phyloP scores from a whole-genome alignment of 116 monocot species.

The Dioscorea cayenensis region DNA sequence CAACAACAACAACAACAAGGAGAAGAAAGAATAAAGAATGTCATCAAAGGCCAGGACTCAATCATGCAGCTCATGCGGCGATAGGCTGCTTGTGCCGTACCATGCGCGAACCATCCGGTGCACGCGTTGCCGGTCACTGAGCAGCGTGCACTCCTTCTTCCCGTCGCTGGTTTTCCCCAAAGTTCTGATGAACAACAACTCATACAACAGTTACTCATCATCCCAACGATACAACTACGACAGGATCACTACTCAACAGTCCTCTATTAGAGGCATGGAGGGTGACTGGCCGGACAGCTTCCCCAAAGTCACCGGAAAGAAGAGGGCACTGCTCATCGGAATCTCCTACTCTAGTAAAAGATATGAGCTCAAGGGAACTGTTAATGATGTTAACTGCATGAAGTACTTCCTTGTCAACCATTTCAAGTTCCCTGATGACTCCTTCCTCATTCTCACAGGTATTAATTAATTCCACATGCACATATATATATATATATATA shows the following conservation, averaged over 20 bases:
- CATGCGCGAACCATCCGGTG: slow-evolving; percentile 13
- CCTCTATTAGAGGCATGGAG: too few relatives aligned
- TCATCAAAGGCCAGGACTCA: not conserved
- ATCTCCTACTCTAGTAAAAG: slow-evolving; percentile 37
- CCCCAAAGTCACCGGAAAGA: slow-evolving; percentile 45
- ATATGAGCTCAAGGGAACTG: slow-evolving; percentile 77
- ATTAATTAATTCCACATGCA: not conserved
- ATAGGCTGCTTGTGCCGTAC: not conserved
- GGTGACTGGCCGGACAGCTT: slow-evolving; percentile 21
- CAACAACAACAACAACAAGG: too few relatives aligned
- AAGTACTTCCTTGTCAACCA: slow-evolving; percentile 35
- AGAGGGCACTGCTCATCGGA: slow-evolving; percentile 70
- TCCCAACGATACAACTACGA: too few relatives aligned
- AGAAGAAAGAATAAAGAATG: too few relatives aligned
- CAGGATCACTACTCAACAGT: not conserved
- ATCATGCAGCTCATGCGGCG: slow-evolving; percentile 18
- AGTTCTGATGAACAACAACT: too few relatives aligned
- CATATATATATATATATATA: too few relatives aligned
- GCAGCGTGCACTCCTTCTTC: not conserved
- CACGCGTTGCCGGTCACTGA: slow-evolving; percentile 12
- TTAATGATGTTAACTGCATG: slow-evolving; percentile 82
- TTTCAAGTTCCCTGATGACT: slow-evolving; percentile 40
- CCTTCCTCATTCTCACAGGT: slow-evolving; percentile 70
- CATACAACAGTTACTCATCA: not conserved
- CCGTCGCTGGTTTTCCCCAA: not conserved